Conservation (phyloP, 1,284 basidiomycete genomes). For the Chondrostereum purpureum region DNA sequence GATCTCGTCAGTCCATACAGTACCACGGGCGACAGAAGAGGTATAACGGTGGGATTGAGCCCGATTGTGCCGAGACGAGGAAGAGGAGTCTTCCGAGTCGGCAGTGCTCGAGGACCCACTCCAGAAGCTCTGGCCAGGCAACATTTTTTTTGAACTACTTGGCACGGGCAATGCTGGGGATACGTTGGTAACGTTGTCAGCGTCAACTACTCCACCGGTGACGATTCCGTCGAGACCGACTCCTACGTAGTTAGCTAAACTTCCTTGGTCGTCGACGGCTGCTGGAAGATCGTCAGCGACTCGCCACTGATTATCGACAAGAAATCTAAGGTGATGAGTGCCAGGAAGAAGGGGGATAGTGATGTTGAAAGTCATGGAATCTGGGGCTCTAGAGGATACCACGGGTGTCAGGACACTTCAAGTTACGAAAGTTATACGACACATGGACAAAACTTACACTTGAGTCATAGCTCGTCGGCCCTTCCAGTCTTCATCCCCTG, state of each 20-base stretch:
- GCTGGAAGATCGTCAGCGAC: slow-evolving; percentile 77
- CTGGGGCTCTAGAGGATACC: slow-evolving; percentile 15
- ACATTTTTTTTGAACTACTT: not conserved
- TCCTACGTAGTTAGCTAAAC: slow-evolving; percentile 90
- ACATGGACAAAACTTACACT: slow-evolving; percentile 36
- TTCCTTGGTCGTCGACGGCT: slow-evolving; percentile 92
- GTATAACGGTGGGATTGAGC: slow-evolving; percentile 11
- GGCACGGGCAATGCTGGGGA: slow-evolving; percentile 2
- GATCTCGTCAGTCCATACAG: slow-evolving; percentile 68
- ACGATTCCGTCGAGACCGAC: slow-evolving; percentile 23
- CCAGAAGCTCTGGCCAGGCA: slow-evolving; percentile 39
- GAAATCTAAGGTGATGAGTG: slow-evolving; percentile 93
- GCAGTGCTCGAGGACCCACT: slow-evolving; percentile 33
- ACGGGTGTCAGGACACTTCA: not conserved
- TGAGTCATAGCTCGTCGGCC: slow-evolving; percentile 54
- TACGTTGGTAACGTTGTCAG: slow-evolving; percentile 8
- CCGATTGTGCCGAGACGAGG: slow-evolving; percentile 13
- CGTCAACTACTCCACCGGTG: slow-evolving; percentile 12
- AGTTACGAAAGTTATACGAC: not conserved
- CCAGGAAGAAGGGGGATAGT: slow-evolving; percentile 73
- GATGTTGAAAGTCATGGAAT: slow-evolving; percentile 33
- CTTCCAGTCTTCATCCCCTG: slow-evolving; percentile 70
- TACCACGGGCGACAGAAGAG: slow-evolving; percentile 16
- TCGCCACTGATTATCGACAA: slow-evolving; percentile 89
- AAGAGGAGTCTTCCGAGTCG: slow-evolving; percentile 26